Evolutionary conservation across 495 filamentous ascomycete genomes (phyloP).

Genomic region (Podospora conica): DNA sequence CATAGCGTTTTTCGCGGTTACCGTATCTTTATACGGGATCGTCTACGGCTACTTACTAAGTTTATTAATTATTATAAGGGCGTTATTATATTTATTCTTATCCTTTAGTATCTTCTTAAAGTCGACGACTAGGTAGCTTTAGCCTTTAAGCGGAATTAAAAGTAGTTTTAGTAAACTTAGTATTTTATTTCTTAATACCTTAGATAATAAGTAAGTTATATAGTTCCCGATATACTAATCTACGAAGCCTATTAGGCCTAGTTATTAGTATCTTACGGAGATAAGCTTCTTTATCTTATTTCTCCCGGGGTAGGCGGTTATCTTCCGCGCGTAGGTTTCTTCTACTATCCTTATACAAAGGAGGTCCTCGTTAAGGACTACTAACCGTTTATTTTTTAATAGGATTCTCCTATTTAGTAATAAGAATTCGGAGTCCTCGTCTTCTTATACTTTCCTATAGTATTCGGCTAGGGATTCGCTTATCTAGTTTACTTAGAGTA

Average conservation of each 20-base stretch:
- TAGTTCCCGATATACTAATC: not conserved
- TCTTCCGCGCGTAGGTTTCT: too few relatives aligned
- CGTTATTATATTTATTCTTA: not conserved
- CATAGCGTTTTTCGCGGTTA: too few relatives aligned
- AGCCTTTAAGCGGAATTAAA: not conserved
- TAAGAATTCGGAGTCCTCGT: too few relatives aligned
- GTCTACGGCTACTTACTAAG: not conserved
- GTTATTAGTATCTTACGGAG: not conserved
- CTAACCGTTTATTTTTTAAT: too few relatives aligned
- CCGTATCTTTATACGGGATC: too few relatives aligned
- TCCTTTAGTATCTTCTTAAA: not conserved
- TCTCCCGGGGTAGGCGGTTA: too few relatives aligned
- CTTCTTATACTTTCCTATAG: too few relatives aligned
- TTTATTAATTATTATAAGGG: not conserved
- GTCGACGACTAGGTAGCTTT: not conserved
- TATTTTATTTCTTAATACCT: not conserved
- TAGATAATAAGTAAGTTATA: not conserved
- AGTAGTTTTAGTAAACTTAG: not conserved
- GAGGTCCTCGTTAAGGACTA: too few relatives aligned
- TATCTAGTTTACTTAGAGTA: too few relatives aligned
- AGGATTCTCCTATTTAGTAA: too few relatives aligned
- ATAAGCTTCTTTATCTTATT: not conserved
- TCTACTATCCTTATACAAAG: too few relatives aligned
- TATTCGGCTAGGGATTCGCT: too few relatives aligned
- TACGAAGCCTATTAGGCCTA: not conserved